A percentile compares a stretch with the other conserved stretches of the same genome.
These are phyloP conservation scores for Boletus rex-veris DNA, from an alignment of 768 basidiomycete species.

Conservation along the genomic window DNA sequence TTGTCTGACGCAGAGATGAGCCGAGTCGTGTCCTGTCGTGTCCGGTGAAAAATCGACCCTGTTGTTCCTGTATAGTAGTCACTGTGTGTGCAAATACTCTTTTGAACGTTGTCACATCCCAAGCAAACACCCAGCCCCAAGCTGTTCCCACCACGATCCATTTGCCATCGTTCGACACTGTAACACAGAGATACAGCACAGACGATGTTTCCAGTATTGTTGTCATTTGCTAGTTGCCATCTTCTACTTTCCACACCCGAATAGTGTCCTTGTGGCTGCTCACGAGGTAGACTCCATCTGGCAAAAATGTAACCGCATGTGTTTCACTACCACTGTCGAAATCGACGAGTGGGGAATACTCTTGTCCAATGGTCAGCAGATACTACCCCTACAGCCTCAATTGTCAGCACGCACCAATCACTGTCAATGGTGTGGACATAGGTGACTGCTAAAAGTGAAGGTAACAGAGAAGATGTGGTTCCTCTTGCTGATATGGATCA, in stretches of 20 bases:
- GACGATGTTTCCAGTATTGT: too few species aligned
- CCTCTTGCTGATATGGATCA: too few species aligned
- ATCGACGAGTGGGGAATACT: background rate
- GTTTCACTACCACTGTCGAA: background rate
- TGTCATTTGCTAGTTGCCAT: background rate
- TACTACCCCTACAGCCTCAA: too few species aligned
- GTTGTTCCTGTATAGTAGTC: too few species aligned
- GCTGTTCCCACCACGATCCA: background rate
- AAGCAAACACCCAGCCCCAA: background rate
- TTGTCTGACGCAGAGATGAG: background rate
- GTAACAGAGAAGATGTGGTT: too few species aligned
- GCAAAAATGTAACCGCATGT: background rate
- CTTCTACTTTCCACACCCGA: slow-evolving; percentile 1
- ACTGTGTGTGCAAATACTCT: background rate
- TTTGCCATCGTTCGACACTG: background rate
- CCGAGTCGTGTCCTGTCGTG: background rate
- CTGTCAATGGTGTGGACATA: background rate
- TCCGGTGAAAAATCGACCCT: slow-evolving; percentile 6
- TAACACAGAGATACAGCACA: background rate
- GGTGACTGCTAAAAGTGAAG: too few species aligned
- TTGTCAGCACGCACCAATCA: background rate
- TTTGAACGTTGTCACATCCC: background rate
- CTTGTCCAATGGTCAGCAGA: background rate
- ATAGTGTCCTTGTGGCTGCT: background rate
- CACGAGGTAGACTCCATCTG: background rate